Evolutionary conservation across 2,329 filamentous ascomycete genomes (phyloP).

Genomic region (Cryphonectria radicalis): DNA sequence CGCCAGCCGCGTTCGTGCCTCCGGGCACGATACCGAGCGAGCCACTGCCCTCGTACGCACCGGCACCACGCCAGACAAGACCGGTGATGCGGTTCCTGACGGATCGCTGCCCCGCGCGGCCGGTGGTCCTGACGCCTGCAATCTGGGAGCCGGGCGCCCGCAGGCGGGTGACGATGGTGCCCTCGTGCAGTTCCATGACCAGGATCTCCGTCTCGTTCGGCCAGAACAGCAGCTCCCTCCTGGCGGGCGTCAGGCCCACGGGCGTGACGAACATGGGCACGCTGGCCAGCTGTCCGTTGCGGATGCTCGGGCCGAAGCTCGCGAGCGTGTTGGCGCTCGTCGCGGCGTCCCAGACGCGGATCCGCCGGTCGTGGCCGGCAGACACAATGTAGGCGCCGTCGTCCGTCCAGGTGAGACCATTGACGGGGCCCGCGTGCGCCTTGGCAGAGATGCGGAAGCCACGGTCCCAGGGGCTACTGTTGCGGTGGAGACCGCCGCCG

Average conservation of each 20-base stretch:
- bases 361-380: conserved; percentile 79
- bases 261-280: conserved; percentile 68
- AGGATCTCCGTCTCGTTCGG: conserved; percentile 82
- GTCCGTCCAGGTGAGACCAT: conserved; percentile 83
- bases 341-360: conserved; percentile 84
- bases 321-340: conserved; percentile 86
- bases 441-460: conserved; percentile 55
- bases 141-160: conserved; percentile 63
- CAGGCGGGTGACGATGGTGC: conserved; percentile 71
- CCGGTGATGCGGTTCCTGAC: conserved; percentile 72
- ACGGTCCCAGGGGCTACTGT: conserved; percentile 42
- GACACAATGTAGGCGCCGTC: conserved; percentile 78
- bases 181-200: conserved; percentile 78
- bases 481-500: conserved; percentile 24
- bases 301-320: conserved; percentile 82
- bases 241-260: conserved; percentile 55
- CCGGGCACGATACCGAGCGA: conserved; percentile 65
- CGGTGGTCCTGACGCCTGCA: conserved; percentile 47
- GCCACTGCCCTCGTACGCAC: conserved; percentile 57
- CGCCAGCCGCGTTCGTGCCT: conserved; percentile 55
- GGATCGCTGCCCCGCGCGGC: conserved; percentile 57
- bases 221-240: conserved; percentile 74
- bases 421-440: conserved; percentile 82
- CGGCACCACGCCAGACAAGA: conserved; percentile 71
- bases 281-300: conserved; percentile 70